Evolutionary conservation across 306 rosid genomes (phyloP).

Genomic region (Sesbania bispinosa): DNA sequence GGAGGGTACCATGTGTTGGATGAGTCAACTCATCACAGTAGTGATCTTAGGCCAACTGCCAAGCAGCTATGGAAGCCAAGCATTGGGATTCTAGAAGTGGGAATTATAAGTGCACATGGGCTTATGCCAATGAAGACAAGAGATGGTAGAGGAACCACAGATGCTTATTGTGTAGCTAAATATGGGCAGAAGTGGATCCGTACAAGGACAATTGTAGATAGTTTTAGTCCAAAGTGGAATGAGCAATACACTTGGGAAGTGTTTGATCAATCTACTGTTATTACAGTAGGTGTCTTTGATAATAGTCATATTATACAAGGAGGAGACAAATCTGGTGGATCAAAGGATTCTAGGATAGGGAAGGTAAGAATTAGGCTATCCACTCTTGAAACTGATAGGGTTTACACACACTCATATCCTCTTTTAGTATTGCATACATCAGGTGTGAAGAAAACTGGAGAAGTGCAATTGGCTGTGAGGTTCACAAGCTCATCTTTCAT

Average conservation of each 20-base stretch:
- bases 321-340: conserved; percentile 50
- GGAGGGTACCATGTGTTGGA: conserved; percentile 96
- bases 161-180: conserved; percentile 87
- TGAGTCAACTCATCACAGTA: conserved; percentile 86
- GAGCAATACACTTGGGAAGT: conserved; percentile 97
- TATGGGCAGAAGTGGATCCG: conserved; percentile 93
- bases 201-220: conserved; percentile 72
- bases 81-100: conserved; percentile 81
- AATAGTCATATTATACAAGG: conserved; percentile 69
- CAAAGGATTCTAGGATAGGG: conserved; percentile 78
- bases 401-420: conserved; percentile 90
- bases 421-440: conserved; percentile 65
- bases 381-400: conserved; percentile 77
- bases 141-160: conserved; percentile 69
- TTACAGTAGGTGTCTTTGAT: conserved; percentile 78
- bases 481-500: conserved; percentile 67
- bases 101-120: conserved; percentile 74
- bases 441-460: conserved; percentile 91
- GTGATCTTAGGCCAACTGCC: conserved; percentile 95
- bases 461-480: conserved; percentile 85
- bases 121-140: conserved; percentile 82
- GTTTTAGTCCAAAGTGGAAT: conserved; percentile 73
- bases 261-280: conserved; percentile 74
- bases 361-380: conserved; percentile 82
- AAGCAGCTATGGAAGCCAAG: conserved; percentile 76